Percentiles rank a stretch among this genome's conserved stretches.
These are phyloP conservation scores for Peronospora belbahrii DNA, from an alignment of 352 stramenopile genomes.

Conservation along the genomic window DNA sequence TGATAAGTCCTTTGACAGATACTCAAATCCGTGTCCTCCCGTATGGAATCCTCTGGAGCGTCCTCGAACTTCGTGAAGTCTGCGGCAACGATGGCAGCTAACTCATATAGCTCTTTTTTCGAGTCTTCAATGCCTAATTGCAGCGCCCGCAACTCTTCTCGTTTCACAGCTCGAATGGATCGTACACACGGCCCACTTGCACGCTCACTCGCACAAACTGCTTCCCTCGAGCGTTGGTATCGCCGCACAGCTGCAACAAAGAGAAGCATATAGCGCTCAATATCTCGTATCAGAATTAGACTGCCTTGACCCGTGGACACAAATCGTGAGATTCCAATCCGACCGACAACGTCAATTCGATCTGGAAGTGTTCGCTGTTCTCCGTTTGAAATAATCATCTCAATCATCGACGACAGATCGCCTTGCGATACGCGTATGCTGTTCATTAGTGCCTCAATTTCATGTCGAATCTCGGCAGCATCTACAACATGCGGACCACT, in stretches of 20 bases:
- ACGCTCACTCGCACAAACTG: background rate
- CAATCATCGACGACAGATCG: conserved; percentile 24
- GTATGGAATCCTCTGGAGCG: background rate
- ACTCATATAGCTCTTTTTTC: conserved; percentile 22
- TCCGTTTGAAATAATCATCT: conserved; percentile 15
- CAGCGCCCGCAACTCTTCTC: conserved; percentile 17
- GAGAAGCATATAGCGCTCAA: conserved; percentile 24
- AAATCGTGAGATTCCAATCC: conserved; percentile 25
- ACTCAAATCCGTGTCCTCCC: background rate
- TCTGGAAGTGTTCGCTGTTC: conserved; percentile 16
- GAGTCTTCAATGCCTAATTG: conserved; percentile 30
- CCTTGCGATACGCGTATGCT: conserved; percentile 23
- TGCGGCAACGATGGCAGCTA: conserved; percentile 9
- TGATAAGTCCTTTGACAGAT: background rate
- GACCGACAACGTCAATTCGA: conserved; percentile 14
- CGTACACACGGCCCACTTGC: background rate
- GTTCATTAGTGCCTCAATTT: conserved; percentile 12
- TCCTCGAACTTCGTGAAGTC: conserved; percentile 6
- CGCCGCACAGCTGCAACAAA: conserved; percentile 26
- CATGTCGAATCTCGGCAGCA: conserved; percentile 17
- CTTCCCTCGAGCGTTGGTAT: conserved; percentile 18
- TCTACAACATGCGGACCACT: conserved; percentile 21
- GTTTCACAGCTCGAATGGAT: conserved; percentile 2
- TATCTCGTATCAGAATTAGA: conserved; percentile 23
- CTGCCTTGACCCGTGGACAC: conserved; percentile 15